A percentile compares a stretch with the other conserved stretches of the same genome.
These are phyloP conservation scores for Sclerotinia sclerotiorum DNA, from an alignment of 2,329 filamentous ascomycete genomes.

Conservation along the genomic window DNA sequence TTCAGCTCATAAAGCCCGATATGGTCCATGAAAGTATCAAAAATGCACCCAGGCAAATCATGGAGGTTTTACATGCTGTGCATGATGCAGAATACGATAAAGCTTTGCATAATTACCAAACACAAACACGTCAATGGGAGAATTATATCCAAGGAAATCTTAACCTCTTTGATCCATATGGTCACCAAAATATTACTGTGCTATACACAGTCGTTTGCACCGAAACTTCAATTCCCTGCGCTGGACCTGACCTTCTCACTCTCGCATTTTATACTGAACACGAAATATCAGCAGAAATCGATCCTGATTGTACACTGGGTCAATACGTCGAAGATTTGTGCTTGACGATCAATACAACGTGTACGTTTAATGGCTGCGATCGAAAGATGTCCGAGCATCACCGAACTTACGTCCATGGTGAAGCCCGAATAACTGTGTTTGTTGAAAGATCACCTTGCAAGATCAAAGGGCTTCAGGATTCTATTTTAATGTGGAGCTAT, in stretches of 20 bases:
- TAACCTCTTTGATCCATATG: constrained; percentile 89
- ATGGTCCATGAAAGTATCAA: constrained; percentile 88
- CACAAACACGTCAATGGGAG: constrained; percentile 94
- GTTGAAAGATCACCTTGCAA: constrained; percentile 73
- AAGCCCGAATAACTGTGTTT: constrained; percentile 88
- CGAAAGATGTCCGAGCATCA: constrained; percentile 90
- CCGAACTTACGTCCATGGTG: constrained; percentile 93
- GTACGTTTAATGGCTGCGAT: constrained; percentile 81
- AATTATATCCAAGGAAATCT: constrained; percentile 86
- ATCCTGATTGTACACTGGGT: constrained; percentile 88
- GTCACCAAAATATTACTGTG: constrained; percentile 94
- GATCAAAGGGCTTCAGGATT: constrained; percentile 64
- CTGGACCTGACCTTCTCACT: constrained; percentile 84
- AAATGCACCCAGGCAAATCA: constrained; percentile 79
- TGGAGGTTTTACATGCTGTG: constrained; percentile 90
- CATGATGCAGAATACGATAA: constrained; percentile 97
- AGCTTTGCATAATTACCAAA: constrained; percentile 88
- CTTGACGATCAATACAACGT: constrained; percentile 71
- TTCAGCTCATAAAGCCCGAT: constrained; percentile 88
- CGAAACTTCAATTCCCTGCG: constrained; percentile 87
- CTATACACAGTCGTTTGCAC: constrained; percentile 94
- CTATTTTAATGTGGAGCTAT: constrained; percentile 96
- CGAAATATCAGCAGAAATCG: constrained; percentile 59
- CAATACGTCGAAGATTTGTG: constrained; percentile 94
- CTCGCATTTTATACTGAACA: constrained; percentile 94